A percentile compares a stretch with the other conserved stretches of the same genome.
Evolutionary conservation across 2,329 filamentous ascomycete genomes (phyloP).

Genomic region (Coniochaeta sp.): DNA sequence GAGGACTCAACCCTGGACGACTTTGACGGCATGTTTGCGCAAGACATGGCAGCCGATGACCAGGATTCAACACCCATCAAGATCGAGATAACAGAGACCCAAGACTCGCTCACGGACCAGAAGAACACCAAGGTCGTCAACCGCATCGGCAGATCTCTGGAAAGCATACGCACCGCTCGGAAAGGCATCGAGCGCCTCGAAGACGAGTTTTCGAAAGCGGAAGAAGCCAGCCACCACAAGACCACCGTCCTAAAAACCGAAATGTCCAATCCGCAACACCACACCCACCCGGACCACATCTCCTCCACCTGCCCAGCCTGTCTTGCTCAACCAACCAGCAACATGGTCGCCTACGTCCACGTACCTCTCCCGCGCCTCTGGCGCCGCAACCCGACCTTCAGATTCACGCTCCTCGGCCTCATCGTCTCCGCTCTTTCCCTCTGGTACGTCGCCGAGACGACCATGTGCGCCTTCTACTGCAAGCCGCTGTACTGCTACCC

Average conservation of each 20-base stretch:
- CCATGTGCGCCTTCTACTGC: slow-evolving; percentile 47
- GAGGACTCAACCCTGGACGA: slow-evolving; percentile 56
- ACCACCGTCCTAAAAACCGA: neutral
- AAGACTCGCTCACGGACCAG: neutral
- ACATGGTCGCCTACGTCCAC: slow-evolving; percentile 27
- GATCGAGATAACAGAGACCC: slow-evolving; percentile 3
- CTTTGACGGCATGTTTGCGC: slow-evolving; percentile 42
- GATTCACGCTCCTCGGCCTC: slow-evolving; percentile 41
- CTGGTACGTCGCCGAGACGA: slow-evolving; percentile 50
- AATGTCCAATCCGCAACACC: neutral
- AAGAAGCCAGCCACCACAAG: slow-evolving; percentile 16
- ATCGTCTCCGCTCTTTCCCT: slow-evolving; percentile 32
- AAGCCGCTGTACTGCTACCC: slow-evolving; percentile 42
- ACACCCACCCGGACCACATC: neutral
- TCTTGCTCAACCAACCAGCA: slow-evolving; percentile 4
- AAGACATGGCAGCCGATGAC: slow-evolving; percentile 4
- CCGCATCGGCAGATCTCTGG: slow-evolving; percentile 46
- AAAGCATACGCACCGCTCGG: slow-evolving; percentile 47
- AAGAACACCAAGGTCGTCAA: slow-evolving; percentile 33
- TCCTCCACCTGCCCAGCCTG: slow-evolving; percentile 10
- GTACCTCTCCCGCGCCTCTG: slow-evolving; percentile 42
- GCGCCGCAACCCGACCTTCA: slow-evolving; percentile 32
- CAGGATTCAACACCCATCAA: slow-evolving; percentile 9
- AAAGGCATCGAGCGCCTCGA: slow-evolving; percentile 53
- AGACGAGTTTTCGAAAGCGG: slow-evolving; percentile 37